Base-by-base conservation (phyloP, 768 basidiomycete genomes). In the Royoungia palumana region DNA sequence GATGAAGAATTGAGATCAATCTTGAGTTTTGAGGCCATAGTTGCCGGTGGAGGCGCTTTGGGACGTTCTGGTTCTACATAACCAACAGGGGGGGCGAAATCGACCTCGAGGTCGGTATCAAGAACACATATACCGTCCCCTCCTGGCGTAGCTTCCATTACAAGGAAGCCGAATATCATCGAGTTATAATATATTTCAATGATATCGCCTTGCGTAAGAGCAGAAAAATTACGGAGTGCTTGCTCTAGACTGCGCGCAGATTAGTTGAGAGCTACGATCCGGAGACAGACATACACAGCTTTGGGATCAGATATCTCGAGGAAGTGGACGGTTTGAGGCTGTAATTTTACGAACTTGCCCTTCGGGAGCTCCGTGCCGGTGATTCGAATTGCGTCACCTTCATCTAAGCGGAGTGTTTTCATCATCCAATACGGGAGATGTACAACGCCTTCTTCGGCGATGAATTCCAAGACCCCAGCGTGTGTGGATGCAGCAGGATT, bases 381-480 rank as follows among this genome's bases (percentile, higher is more conserved):
- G 44, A 98, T 85, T 37, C 94, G 85, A 51, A 99, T 89, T 11
- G 92, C 83, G 71, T 98, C 96, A 12, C 96, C 96, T 70, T 99
- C 96, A 47, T 85, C 85, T 22, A 99, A 71, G 22, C 91, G 82
- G 17, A 99, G 74, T 5, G 92, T 94, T 73, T 89, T 94, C 95
- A 99, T 99, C 90, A 99, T 95, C 96, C 96, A 99, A 58, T 93
- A 88, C 0, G 96, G 96, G 14, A 99, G 75, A 73, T 98, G 88
- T 3, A 94, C 94, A 13, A 88, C 77, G 12, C 96, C 96, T 68
- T 98, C 95, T 48, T 96, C 87, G 3, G 96, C 95, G 56, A 97
- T 97, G 70, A 99, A 99, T 65, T 99, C 96, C 24, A 99, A 80
- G 22, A 99, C 96, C 75, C 96, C 96, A 2, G 89, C 90, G 64